Evolutionary conservation across 2,329 filamentous ascomycete genomes (phyloP).

Genomic region (Emergomyces orientalis): DNA sequence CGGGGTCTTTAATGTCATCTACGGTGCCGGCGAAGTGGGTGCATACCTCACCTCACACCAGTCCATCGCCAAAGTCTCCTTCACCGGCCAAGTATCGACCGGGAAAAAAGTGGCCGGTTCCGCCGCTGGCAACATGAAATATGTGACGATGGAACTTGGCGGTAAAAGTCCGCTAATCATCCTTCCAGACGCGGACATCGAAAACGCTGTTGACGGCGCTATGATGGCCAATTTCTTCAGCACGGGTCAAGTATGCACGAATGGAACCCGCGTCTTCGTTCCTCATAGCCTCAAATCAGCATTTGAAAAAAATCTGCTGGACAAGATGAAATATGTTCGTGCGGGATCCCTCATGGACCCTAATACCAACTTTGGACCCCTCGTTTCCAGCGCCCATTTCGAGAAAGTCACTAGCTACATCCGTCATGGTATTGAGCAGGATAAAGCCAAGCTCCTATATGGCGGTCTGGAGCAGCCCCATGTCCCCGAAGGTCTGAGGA

Average conservation of each 20-base stretch:
- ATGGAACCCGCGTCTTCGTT: slow-evolving; percentile 81
- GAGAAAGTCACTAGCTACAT: slow-evolving; percentile 75
- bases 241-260: slow-evolving; percentile 85
- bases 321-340: slow-evolving; percentile 61
- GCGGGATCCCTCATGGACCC: slow-evolving; percentile 63
- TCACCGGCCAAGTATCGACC: slow-evolving; percentile 78
- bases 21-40: slow-evolving; percentile 69
- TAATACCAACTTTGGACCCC: slow-evolving; percentile 71
- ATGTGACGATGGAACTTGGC: slow-evolving; percentile 84
- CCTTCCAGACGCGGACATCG: slow-evolving; percentile 67
- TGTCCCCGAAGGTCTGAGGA: slow-evolving; percentile 42
- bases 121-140: slow-evolving; percentile 73
- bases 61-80: slow-evolving; percentile 72
- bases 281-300: slow-evolving; percentile 53
- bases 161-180: slow-evolving; percentile 77
- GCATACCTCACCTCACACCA: slow-evolving; percentile 64
- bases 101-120: slow-evolving; percentile 70
- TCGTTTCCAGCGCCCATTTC: slow-evolving; percentile 64
- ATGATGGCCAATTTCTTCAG: slow-evolving; percentile 95
- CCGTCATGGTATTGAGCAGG: slow-evolving; percentile 59
- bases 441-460: slow-evolving; percentile 63
- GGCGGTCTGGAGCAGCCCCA: slow-evolving; percentile 52
- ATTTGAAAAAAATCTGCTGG: slow-evolving; percentile 60
- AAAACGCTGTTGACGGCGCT: slow-evolving; percentile 74
- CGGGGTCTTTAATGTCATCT: slow-evolving; percentile 80